A percentile compares a stretch with the other conserved stretches of the same genome.
These are phyloP conservation scores for Starmerella sp. DNA, from an alignment of 805 yeast species.

Conservation along the genomic window DNA sequence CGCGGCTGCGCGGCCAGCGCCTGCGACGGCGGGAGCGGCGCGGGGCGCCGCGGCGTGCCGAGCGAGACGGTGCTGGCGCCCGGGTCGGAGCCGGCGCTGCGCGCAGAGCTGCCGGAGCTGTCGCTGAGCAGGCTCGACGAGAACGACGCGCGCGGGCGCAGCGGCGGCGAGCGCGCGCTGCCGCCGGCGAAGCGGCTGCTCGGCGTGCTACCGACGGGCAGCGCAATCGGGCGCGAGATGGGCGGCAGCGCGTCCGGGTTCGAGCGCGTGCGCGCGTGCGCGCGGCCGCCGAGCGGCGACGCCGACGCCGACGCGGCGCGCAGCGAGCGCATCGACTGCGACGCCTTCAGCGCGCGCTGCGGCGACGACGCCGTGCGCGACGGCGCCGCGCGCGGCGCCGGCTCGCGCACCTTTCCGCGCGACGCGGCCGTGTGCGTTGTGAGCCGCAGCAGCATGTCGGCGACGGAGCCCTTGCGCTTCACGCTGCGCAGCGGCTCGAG, in stretches of 20 bases:
- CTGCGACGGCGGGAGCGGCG: conserved; percentile 2
- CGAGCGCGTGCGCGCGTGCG: neutral
- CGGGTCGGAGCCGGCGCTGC: neutral
- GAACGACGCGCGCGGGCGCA: neutral
- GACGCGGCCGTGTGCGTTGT: conserved; percentile 26
- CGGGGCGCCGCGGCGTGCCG: neutral
- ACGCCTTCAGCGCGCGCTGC: neutral
- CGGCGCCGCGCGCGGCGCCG: neutral
- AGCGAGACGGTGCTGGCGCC: neutral
- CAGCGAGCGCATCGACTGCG: neutral
- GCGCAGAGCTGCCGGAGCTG: neutral
- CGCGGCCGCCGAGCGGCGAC: neutral
- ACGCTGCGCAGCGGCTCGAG: neutral
- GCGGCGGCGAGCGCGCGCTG: neutral
- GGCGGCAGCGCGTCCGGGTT: neutral
- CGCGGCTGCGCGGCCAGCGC: neutral
- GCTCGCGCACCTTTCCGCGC: conserved; percentile 20
- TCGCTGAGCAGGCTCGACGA: neutral
- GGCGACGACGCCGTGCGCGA: neutral
- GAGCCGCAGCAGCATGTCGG: conserved; percentile 26
- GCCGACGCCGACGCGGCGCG: neutral
- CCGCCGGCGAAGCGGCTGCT: neutral
- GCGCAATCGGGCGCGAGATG: neutral
- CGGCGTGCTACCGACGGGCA: neutral
- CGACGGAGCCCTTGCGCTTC: conserved; percentile 21